Conservation (phyloP, 768 basidiomycete genomes). For the Termitomyces sp. region DNA sequence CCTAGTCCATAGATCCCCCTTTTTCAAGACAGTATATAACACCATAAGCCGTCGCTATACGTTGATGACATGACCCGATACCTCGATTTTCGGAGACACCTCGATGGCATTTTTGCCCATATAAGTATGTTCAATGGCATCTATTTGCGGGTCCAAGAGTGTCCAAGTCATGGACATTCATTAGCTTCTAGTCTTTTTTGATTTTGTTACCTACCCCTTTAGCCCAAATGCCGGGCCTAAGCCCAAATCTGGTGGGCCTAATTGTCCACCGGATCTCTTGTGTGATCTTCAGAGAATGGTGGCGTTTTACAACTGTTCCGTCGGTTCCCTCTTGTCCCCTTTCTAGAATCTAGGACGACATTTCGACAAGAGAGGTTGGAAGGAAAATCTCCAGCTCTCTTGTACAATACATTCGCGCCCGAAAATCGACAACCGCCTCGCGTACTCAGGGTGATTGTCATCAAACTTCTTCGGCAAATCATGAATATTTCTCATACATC, state of each 20-base stretch:
- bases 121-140: background rate
- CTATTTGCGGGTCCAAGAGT: background rate
- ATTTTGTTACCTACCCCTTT: background rate
- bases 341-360: background rate
- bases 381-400: too few relatives aligned
- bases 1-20: background rate
- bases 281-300: background rate
- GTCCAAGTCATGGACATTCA: background rate
- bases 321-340: background rate
- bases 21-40: background rate
- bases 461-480: conserved; percentile 1
- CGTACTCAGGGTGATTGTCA: background rate
- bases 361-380: background rate
- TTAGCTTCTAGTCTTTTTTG: background rate
- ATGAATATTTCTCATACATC: background rate
- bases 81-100: conserved; percentile 2
- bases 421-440: background rate
- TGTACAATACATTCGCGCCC: background rate
- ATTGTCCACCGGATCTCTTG: conserved; percentile 3
- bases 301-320: background rate
- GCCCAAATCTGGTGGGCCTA: background rate
- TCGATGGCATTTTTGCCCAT: background rate
- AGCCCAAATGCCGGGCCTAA: background rate
- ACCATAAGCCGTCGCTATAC: too few relatives aligned
- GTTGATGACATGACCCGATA: background rate